Percentiles rank a stretch among this genome's conserved stretches.
Conservation (phyloP, 2,329 filamentous ascomycete species). For the Sclerotiophoma versabilis region DNA sequence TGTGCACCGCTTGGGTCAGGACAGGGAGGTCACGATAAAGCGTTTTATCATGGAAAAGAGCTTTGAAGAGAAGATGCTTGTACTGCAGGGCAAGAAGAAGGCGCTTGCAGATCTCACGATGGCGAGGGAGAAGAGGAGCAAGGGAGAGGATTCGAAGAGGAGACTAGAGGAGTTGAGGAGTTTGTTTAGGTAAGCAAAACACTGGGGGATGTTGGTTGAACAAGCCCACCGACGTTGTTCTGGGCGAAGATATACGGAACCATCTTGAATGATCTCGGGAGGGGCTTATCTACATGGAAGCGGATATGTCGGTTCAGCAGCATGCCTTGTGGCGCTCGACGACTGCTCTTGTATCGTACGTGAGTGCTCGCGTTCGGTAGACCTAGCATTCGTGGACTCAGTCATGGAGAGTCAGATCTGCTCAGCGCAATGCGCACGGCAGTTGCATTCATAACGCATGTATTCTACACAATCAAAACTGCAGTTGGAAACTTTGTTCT, state of each 20-base stretch:
- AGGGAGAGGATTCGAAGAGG: constrained; percentile 69
- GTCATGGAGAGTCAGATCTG: no score
- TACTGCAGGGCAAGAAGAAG: constrained; percentile 90
- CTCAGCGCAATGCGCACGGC: no score
- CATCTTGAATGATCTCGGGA: neutral
- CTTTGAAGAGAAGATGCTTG: constrained; percentile 93
- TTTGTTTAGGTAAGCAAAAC: constrained; percentile 57
- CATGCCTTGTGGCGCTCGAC: neutral
- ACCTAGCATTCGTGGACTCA: no score
- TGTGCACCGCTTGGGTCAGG: constrained; percentile 73
- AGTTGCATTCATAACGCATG: no score
- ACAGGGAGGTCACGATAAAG: constrained; percentile 82
- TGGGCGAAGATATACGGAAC: neutral
- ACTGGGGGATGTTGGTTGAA: no score
- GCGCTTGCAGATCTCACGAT: constrained; percentile 82
- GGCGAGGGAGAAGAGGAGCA: constrained; percentile 59
- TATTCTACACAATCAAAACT: no score
- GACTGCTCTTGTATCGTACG: neutral
- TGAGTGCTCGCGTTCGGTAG: no score
- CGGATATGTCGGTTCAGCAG: neutral
- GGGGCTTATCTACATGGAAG: neutral
- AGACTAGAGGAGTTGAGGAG: constrained; percentile 67
- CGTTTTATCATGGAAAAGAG: constrained; percentile 89
- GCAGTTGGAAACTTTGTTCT: no score
- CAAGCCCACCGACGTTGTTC: neutral